Evolutionary conservation across 1,284 basidiomycete genomes (phyloP), one percentile per base, ranked within the genome.

Genomic region (Cutaneotrichosporon cavernicola): DNA sequence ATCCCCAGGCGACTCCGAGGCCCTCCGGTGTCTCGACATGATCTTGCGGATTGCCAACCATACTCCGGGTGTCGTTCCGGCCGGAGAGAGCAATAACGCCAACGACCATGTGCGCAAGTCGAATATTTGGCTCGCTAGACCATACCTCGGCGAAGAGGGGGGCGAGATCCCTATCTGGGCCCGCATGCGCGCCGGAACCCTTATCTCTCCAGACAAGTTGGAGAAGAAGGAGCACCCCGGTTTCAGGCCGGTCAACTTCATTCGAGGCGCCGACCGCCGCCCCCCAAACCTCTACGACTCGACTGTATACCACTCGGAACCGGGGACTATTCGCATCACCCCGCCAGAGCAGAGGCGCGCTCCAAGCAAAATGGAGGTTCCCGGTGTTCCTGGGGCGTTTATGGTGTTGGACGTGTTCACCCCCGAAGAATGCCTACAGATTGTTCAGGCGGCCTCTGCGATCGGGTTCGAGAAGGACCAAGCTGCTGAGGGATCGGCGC

Each of bases 401-500:
- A 75, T 85, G 64, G 79, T 86, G 47, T 79, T 83, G 59, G 82
- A 85, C 66, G 82, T 85, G 11, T 81, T 85, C 62, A 81, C 82
- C 8, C 72, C 75, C 2, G 73, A 75, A 14, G 85, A 85, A 69
- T 86, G 85, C 64, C 66, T 81, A 40, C 76, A 82, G 40, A 82
- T 85, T 58, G 78, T 84, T 13, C 73, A 76, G 57, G 81, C 82
- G 1, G 83, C 83, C 1, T 81, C 83, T 65, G 77, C 80, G 0
- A 81, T 85, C 5, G 85, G 85, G 0, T 81, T 84, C 65, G 78
- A 82, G 36, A 82, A 82, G 32, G 85, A 86, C 69, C 82, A 85
- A 67, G 84, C 85, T 0, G 78, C 82, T 1, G 81, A 71, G 4
- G 81, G 83, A 0, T 82, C 81, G 2, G 84, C 82, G 0, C 70